Evolutionary conservation across 371 early-diverging fungal genomes (phyloP).

Genomic region (Circinella umbellata): DNA sequence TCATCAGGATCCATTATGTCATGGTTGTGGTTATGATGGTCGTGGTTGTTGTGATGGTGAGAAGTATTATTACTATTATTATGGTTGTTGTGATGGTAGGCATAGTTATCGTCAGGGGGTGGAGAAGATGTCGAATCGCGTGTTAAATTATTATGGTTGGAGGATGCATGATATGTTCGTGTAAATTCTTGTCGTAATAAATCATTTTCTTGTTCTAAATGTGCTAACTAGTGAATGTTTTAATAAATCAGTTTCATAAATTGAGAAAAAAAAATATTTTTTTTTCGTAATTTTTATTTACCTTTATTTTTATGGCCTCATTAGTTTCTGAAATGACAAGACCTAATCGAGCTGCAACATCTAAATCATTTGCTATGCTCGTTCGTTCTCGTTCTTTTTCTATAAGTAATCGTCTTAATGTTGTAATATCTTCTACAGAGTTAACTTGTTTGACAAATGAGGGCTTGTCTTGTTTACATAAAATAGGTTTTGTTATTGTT

Average conservation of each 20-base stretch:
- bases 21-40: background rate
- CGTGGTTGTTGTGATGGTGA: constrained; percentile 1
- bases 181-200: constrained; percentile 53
- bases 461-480: constrained; percentile 50
- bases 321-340: constrained; percentile 68
- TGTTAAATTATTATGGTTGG: constrained; percentile 3
- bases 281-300: constrained; percentile 16
- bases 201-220: constrained; percentile 63
- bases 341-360: constrained; percentile 70
- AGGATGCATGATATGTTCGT: constrained; percentile 16
- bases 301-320: constrained; percentile 62
- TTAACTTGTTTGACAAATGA: constrained; percentile 50
- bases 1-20: constrained; percentile 9
- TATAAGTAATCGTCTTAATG: constrained; percentile 56
- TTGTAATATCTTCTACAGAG: constrained; percentile 54
- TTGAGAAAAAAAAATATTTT: background rate
- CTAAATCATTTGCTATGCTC: constrained; percentile 63
- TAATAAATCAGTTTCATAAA: no score
- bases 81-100: constrained; percentile 10
- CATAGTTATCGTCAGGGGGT: constrained; percentile 13
- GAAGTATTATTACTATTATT: background rate
- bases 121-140: constrained; percentile 15
- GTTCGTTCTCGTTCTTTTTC: constrained; percentile 71
- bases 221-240: constrained; percentile 40
- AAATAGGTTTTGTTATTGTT: background rate